Conservation (phyloP, 176 grass and related monocot species). For the Ensete ventricosum region DNA sequence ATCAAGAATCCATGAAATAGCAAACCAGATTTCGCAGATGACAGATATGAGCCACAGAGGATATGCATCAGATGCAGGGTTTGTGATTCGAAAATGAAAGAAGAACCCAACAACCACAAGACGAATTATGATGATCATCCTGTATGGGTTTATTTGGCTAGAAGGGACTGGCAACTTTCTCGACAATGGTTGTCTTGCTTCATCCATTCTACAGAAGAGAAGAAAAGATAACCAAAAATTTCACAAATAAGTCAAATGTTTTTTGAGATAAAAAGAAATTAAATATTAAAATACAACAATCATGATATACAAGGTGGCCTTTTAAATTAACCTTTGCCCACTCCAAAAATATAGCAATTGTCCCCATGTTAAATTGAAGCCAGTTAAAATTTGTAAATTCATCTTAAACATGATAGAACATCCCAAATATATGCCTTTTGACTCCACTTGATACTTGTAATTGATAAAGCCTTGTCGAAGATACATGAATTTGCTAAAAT, state of each 20-base stretch:
- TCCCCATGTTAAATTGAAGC: too few relatives aligned
- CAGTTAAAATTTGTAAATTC: too few relatives aligned
- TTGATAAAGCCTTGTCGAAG: too few relatives aligned
- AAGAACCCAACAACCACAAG: conserved; percentile 89
- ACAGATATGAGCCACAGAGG: conserved; percentile 90
- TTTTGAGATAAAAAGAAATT: neutral
- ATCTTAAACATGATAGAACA: too few relatives aligned
- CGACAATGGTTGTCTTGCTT: conserved; percentile 79
- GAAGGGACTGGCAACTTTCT: conserved; percentile 76
- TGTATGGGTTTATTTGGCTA: conserved; percentile 81
- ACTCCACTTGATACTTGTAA: too few relatives aligned
- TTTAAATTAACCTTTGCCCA: too few relatives aligned
- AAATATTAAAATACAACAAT: neutral
- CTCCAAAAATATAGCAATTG: too few relatives aligned
- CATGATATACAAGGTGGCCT: too few relatives aligned
- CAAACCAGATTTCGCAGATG: conserved; percentile 99
- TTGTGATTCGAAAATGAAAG: conserved; percentile 84
- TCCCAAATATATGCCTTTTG: too few relatives aligned
- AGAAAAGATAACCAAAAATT: neutral
- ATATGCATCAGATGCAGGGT: conserved; percentile 66
- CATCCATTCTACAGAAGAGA: conserved; percentile 65
- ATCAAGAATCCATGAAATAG: conserved; percentile 93
- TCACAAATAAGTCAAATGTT: neutral
- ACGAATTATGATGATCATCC: conserved; percentile 90
- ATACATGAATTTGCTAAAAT: too few relatives aligned